Percentiles rank a stretch among this genome's conserved stretches.
phyloP scores from a whole-genome alignment of 1,284 basidiomycete genomes.

The Amylostereum areolatum region DNA sequence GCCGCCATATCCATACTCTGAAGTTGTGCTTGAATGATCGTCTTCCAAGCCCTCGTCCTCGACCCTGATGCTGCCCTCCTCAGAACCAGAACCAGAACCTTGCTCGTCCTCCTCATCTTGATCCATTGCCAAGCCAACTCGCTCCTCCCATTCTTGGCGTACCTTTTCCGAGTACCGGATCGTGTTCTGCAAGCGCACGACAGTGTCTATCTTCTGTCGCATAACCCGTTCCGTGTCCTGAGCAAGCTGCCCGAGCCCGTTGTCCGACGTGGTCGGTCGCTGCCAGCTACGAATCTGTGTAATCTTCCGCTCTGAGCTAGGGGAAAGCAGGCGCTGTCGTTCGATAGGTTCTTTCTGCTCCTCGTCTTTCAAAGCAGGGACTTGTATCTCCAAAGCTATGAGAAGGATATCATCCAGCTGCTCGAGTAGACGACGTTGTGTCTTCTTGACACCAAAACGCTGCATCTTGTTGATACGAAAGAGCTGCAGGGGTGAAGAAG shows the following conservation, averaged over 20 bases:
- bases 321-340: conserved; percentile 85
- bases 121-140: conserved; percentile 66
- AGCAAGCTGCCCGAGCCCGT: conserved; percentile 76
- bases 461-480: conserved; percentile 70
- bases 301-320: conserved; percentile 79
- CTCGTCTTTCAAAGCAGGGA: conserved; percentile 88
- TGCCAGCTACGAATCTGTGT: conserved; percentile 79
- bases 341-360: conserved; percentile 89
- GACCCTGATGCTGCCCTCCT: conserved; percentile 19
- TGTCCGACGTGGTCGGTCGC: conserved; percentile 80
- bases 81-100: conserved; percentile 27
- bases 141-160: conserved; percentile 94
- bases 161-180: conserved; percentile 98
- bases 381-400: conserved; percentile 77
- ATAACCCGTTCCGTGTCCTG: conserved; percentile 86
- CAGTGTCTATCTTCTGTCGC: conserved; percentile 90
- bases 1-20: conserved; percentile 56
- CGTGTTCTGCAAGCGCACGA: conserved; percentile 96
- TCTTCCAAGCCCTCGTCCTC: conserved; percentile 32
- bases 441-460: conserved; percentile 73
- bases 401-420: conserved; percentile 83
- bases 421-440: conserved; percentile 76
- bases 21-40: conserved; percentile 55
- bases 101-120: conserved; percentile 48
- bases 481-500: conserved; percentile 65